Evolutionary conservation across 192 early-diverging fungal species (phyloP), one percentile per base, ranked within the genome.

Genomic region (Coemansia sp.): DNA sequence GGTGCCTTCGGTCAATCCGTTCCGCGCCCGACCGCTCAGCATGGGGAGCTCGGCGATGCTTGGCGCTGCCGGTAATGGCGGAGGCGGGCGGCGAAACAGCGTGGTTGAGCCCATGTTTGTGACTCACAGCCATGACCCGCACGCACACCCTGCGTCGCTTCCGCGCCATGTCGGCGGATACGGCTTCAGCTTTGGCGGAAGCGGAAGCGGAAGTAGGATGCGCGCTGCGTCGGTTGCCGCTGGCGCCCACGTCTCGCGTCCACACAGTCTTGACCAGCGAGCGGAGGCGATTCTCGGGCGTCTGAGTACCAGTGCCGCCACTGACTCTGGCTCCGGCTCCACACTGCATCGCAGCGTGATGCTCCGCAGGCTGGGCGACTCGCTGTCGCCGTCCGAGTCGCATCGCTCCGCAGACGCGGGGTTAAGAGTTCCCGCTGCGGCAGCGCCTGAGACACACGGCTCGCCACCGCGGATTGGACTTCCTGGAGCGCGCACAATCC

Each of bases 341-440:
- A 63, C 65, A 25, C 48, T 82, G 65, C 79, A 82, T 43, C 79
- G 79, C 65, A 75, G 75, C 53, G 71, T 71, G n/a, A 76, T 76
- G 74, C 71, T 69, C 12, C 70, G 79, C 0, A 63, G 74, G 19
- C 43, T 82, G 42, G 79, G 79, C 40, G 79, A 64, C 22, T 67
- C 74, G 61, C 57, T 74, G 51, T 82, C 79, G 57, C 79, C 77
- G 0, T 61, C 64, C 3, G 77, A 79, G 50, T 67, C 72, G n/a
- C 71, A 63, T 4, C 63, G 64, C 5, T 63, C 64, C 7, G 48
- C 25, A 5, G 66, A 72, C 13, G 42, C 58, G 0, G 58, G 67
- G 2, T 11, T 14, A 2, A 41, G 45, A 40, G 2, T 49, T 22
- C 58, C 49, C 16, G 59, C 56, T 14, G 19, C 51, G n/a, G 4